These are phyloP conservation scores for Wallacemonas rigidus DNA, from an alignment of 208 protist species.

Conservation along the genomic window DNA sequence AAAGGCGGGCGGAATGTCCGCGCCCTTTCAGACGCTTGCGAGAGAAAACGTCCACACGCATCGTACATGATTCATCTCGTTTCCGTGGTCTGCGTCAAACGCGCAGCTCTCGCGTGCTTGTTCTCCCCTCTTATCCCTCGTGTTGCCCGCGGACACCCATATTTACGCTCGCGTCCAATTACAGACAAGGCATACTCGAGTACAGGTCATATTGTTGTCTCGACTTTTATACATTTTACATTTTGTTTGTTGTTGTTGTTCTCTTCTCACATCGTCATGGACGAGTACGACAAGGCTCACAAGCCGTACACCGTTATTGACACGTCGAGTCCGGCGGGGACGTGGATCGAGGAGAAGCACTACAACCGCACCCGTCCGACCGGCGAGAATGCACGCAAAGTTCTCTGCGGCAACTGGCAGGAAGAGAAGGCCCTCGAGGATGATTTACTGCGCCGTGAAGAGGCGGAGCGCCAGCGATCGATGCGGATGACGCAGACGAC, in stretches of 20 bases:
- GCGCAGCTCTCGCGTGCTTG: too few relatives aligned
- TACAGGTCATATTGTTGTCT: too few relatives aligned
- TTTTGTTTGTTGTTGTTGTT: neutral
- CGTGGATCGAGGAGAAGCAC: conserved; percentile 88
- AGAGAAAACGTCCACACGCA: too few relatives aligned
- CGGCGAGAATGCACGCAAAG: conserved; percentile 40
- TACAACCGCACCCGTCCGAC: conserved; percentile 80
- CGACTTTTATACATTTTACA: too few relatives aligned
- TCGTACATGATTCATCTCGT: too few relatives aligned
- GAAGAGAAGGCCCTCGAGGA: conserved; percentile 79
- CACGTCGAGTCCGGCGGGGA: conserved; percentile 82
- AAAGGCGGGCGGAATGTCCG: too few relatives aligned
- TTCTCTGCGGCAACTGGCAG: conserved; percentile 91
- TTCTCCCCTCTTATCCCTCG: too few relatives aligned
- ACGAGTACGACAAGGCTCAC: conserved; percentile 34
- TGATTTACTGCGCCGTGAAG: conserved; percentile 59
- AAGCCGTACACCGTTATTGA: conserved; percentile 87
- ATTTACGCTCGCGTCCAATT: too few relatives aligned
- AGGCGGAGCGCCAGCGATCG: conserved; percentile 24
- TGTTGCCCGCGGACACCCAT: too few relatives aligned
- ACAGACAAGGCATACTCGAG: too few relatives aligned
- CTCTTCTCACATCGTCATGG: conserved; percentile 26
- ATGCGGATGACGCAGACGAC: conserved; percentile 9
- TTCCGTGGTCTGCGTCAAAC: too few relatives aligned
- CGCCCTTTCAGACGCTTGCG: too few relatives aligned